Percentiles rank a stretch among this genome's conserved stretches.
These are phyloP conservation scores for Rhizopus arrhizus DNA, from an alignment of 371 early-diverging fungal species.

Conservation along the genomic window DNA sequence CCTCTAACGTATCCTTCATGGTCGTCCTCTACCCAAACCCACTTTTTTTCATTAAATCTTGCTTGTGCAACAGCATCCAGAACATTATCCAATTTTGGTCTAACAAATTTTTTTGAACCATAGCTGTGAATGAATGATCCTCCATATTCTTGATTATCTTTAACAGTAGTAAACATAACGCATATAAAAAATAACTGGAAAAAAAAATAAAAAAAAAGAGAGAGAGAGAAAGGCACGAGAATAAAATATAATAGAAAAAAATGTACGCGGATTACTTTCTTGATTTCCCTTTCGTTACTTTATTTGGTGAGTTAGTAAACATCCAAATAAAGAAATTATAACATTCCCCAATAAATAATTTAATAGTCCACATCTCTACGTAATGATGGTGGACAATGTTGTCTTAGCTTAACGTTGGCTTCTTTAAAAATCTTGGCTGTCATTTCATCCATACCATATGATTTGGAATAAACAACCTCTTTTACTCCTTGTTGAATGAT, in stretches of 20 bases:
- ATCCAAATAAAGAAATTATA: conserved; percentile 15
- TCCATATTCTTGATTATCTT: conserved; percentile 21
- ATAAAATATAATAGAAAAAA: background rate
- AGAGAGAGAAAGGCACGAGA: conserved; percentile 4
- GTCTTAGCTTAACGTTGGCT: conserved; percentile 79
- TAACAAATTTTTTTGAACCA: conserved; percentile 49
- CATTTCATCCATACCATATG: conserved; percentile 90
- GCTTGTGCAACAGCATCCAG: conserved; percentile 76
- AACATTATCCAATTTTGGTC: conserved; percentile 44
- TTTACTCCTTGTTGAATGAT: conserved; percentile 93
- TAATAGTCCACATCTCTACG: conserved; percentile 26
- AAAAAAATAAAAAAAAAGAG: conserved; percentile 9
- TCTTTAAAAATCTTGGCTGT: conserved; percentile 78
- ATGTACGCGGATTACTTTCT: background rate
- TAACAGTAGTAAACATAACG: conserved; percentile 6
- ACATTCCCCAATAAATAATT: conserved; percentile 18
- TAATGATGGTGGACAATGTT: conserved; percentile 69
- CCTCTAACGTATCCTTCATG: conserved; percentile 89
- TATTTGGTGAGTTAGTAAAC: conserved; percentile 21
- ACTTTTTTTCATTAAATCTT: conserved; percentile 84
- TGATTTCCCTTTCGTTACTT: conserved; percentile 1
- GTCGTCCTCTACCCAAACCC: conserved; percentile 95
- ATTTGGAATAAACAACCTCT: conserved; percentile 86
- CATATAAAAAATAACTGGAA: background rate
- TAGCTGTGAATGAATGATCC: conserved; percentile 55